Evolutionary conservation across 192 early-diverging fungal genomes (phyloP).

Genomic region (Backusella sp.): DNA sequence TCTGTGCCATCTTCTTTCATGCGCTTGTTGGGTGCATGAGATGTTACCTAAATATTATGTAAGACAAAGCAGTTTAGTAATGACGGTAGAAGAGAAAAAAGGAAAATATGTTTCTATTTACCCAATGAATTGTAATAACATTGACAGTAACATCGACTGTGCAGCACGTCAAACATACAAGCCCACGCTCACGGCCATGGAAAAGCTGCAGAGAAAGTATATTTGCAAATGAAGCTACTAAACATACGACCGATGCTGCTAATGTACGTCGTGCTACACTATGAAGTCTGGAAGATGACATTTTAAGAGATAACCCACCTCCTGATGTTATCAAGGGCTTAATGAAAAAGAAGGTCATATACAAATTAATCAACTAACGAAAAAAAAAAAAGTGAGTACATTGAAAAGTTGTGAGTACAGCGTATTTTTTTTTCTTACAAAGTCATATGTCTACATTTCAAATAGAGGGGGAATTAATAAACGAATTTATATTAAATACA

Average conservation of each 20-base stretch:
- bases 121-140: slow-evolving; percentile 46
- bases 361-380: slow-evolving; percentile 32
- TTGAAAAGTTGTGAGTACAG: not conserved
- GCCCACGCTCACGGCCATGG: slow-evolving; percentile 42
- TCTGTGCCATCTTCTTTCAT: not conserved
- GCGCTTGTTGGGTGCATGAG: not conserved
- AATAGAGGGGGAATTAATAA: not conserved
- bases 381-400: slow-evolving; percentile 6
- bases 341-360: slow-evolving; percentile 39
- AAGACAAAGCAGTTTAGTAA: not conserved
- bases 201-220: slow-evolving; percentile 38
- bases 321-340: slow-evolving; percentile 22
- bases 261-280: slow-evolving; percentile 43
- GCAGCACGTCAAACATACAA: slow-evolving; percentile 48
- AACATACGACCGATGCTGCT: slow-evolving; percentile 38
- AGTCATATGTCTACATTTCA: slow-evolving; percentile 27
- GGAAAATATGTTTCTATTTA: slow-evolving; percentile 1
- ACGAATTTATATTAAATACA: not conserved
- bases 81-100: not conserved
- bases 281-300: slow-evolving; percentile 23
- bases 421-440: slow-evolving; percentile 22
- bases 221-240: slow-evolving; percentile 43
- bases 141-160: slow-evolving; percentile 51
- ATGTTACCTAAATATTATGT: not conserved
- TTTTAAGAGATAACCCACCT: not conserved